These are phyloP conservation scores for Cryptococcus sp. DNA, from an alignment of 1,284 basidiomycete genomes.

Conservation along the genomic window DNA sequence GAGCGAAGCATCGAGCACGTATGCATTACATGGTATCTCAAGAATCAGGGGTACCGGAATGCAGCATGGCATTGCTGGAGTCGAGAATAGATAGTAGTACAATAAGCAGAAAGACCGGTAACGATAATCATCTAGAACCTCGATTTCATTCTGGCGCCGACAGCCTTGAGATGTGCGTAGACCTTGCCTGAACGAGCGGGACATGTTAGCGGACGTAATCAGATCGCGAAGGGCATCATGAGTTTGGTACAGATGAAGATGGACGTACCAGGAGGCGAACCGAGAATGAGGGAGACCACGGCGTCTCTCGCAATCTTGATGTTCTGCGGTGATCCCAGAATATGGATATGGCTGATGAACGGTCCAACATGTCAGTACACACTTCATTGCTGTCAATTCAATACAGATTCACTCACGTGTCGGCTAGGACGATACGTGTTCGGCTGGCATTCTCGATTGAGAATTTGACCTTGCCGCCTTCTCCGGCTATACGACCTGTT, in stretches of 20 bases:
- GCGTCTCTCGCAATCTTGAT: conserved; percentile 97
- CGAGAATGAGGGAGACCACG: conserved; percentile 90
- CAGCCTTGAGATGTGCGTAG: conserved; percentile 84
- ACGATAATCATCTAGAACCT: conserved; percentile 55
- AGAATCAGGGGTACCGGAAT: background rate
- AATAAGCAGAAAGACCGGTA: background rate
- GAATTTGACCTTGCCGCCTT: conserved; percentile 97
- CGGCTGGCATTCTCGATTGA: conserved; percentile 96
- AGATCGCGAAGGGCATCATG: background rate
- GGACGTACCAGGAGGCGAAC: conserved; percentile 77
- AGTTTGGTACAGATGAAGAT: background rate
- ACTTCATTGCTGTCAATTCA: background rate
- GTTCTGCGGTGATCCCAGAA: conserved; percentile 65
- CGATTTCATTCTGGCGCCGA: conserved; percentile 91
- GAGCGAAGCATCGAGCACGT: background rate
- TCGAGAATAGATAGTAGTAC: conserved; percentile 18
- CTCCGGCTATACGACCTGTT: conserved; percentile 91
- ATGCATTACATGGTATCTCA: conserved; percentile 1
- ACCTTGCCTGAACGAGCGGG: conserved; percentile 64
- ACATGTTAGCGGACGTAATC: background rate
- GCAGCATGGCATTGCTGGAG: background rate
- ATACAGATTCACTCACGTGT: conserved; percentile 68
- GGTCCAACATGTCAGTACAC: background rate
- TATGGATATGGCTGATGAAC: conserved; percentile 57
- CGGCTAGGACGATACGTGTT: conserved; percentile 93